Percentiles rank a stretch among this genome's conserved stretches.
Conservation (phyloP, 1,284 basidiomycete species). For the Takashimella tepidaria region DNA sequence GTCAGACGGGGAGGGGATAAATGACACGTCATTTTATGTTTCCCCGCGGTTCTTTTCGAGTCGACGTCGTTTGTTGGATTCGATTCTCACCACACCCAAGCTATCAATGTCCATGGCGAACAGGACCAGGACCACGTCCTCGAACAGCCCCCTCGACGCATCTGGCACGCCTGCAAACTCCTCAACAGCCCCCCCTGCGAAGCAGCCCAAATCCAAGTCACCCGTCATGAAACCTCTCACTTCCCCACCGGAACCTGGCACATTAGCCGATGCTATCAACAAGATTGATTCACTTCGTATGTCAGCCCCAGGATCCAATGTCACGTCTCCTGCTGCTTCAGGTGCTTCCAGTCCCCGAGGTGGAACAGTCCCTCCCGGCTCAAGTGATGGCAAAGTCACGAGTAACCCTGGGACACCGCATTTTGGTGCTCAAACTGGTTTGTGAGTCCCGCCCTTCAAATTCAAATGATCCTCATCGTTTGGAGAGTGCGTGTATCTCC, state of each 20-base stretch:
- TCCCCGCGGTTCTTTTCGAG: too few species aligned
- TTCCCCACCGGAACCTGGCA: constrained; percentile 20
- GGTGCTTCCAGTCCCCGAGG: constrained; percentile 32
- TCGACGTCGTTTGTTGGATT: too few species aligned
- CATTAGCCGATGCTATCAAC: constrained; percentile 42
- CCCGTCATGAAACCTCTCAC: constrained; percentile 11
- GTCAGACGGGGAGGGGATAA: too few species aligned
- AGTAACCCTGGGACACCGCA: constrained; percentile 46
- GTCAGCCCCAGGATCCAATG: constrained; percentile 25
- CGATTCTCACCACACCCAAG: too few species aligned
- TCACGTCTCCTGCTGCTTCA: constrained; percentile 25
- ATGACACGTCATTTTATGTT: too few species aligned
- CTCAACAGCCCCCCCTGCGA: not conserved
- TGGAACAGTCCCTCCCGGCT: constrained; percentile 3
- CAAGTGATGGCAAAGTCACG: constrained; percentile 9
- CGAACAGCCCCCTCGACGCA: too few species aligned
- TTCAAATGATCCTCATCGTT: not conserved
- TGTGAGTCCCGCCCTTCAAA: constrained; percentile 22
- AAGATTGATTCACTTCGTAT: constrained; percentile 40
- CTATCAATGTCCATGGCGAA: constrained; percentile 33
- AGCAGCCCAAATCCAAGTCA: constrained; percentile 12
- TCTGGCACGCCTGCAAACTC: constrained; percentile 1
- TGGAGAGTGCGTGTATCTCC: too few species aligned
- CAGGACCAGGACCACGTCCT: too few species aligned
- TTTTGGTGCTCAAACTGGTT: constrained; percentile 45